Percentiles rank a stretch among this genome's conserved stretches.
Conservation (phyloP, 495 filamentous ascomycete genomes). For the Trichoderma asperelloides region DNA sequence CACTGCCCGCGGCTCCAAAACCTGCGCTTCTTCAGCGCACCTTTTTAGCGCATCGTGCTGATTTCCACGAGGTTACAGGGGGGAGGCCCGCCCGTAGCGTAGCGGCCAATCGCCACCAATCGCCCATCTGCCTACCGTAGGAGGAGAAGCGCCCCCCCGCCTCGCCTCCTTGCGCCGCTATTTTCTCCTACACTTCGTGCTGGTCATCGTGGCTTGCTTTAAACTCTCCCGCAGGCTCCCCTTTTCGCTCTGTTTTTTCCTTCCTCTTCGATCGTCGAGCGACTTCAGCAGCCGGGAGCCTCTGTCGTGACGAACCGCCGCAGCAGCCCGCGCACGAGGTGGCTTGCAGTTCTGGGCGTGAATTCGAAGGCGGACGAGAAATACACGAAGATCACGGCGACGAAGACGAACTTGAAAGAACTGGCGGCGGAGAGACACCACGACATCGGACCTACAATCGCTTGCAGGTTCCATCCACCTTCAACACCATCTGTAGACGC, state of each 20-base stretch:
- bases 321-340: constrained; percentile 1
- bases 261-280: not conserved
- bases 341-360: not conserved
- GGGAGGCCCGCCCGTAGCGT: not conserved
- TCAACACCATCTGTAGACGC: not conserved
- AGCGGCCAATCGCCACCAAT: constrained; percentile 2
- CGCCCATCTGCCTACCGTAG: not conserved
- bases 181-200: not conserved
- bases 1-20: too few relatives aligned
- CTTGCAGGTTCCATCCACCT: not conserved
- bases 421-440: not conserved
- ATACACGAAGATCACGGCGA: not conserved
- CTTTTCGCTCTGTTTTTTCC: not conserved
- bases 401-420: not conserved
- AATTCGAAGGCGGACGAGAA: not conserved
- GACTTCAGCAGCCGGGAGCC: constrained; percentile 7
- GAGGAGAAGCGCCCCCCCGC: not conserved
- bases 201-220: not conserved
- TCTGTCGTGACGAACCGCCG: constrained; percentile 2
- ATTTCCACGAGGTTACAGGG: constrained; percentile 1
- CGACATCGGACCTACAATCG: too few relatives aligned
- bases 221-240: not conserved
- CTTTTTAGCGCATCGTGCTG: constrained; percentile 5
- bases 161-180: not conserved
- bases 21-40: constrained; percentile 1